Conservation (phyloP, 495 filamentous ascomycete species). For the Neurospora sp. region DNA sequence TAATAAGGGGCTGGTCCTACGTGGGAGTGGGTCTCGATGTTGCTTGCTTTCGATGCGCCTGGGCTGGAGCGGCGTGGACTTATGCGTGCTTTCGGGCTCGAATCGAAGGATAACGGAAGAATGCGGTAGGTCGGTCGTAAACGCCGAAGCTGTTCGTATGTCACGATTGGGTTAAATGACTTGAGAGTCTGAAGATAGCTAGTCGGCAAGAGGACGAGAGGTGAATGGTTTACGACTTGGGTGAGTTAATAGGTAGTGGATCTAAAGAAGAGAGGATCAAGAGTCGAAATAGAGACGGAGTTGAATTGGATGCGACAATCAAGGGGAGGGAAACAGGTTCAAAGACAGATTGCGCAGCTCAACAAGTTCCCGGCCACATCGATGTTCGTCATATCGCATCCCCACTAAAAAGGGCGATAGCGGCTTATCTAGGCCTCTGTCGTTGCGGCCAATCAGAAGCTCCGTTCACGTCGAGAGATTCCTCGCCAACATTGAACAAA, state of each 20-base stretch:
- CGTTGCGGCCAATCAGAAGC: background rate
- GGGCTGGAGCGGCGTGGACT: background rate
- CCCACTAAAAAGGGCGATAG: background rate
- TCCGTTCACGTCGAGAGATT: background rate
- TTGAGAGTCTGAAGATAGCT: background rate
- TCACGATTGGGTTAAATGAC: background rate
- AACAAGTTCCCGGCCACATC: background rate
- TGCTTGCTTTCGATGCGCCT: background rate
- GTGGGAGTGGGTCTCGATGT: background rate
- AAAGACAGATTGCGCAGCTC: background rate
- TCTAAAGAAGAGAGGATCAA: too few relatives aligned
- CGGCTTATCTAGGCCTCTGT: background rate
- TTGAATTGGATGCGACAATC: background rate
- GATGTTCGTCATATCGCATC: background rate
- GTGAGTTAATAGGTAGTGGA: too few relatives aligned
- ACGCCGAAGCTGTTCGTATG: background rate
- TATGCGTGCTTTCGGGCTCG: background rate
- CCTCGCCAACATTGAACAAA: background rate
- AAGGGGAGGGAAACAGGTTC: background rate
- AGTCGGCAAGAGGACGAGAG: background rate
- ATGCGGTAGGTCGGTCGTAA: background rate
- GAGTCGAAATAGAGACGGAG: background rate
- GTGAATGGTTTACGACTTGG: too few relatives aligned
- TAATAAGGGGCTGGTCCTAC: too few relatives aligned
- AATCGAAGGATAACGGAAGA: background rate